Conservation (phyloP, 139 green algal genomes). For the Tetraselmis striata region DNA sequence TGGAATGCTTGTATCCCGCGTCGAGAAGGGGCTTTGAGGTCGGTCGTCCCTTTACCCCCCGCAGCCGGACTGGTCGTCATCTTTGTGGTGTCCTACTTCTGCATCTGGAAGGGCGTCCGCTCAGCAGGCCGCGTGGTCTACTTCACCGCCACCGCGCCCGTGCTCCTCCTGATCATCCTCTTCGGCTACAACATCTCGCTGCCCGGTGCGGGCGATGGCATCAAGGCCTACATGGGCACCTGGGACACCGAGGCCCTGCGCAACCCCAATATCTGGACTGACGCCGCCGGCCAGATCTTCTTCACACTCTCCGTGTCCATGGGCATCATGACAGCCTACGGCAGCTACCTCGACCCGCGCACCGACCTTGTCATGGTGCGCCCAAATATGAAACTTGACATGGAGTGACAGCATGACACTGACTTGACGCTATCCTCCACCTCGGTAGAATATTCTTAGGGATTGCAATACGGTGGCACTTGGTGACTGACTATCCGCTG, state of each 20-base stretch:
- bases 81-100: slow-evolving; percentile 12
- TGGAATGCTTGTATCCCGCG: no score
- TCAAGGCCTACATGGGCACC: slow-evolving; percentile 16
- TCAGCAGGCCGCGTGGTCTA: not conserved
- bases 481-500: no score
- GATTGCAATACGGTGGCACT: no score
- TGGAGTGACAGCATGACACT: no score
- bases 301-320: slow-evolving; percentile 10
- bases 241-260: slow-evolving; percentile 8
- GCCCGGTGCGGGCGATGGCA: slow-evolving; percentile 4
- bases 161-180: slow-evolving; percentile 11
- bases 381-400: no score
- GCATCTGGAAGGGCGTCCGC: slow-evolving; percentile 6
- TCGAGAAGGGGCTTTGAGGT: no score
- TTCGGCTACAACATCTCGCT: slow-evolving; percentile 18
- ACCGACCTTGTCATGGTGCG: no score
- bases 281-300: slow-evolving; percentile 20
- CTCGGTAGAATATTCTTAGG: no score
- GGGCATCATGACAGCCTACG: slow-evolving; percentile 19
- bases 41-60: no score
- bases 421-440: no score
- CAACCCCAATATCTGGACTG: slow-evolving; percentile 1
- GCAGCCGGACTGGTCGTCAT: slow-evolving; percentile 16
- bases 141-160: slow-evolving; percentile 12
- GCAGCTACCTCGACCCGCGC: no score